phyloP scores from a whole-genome alignment of 495 filamentous ascomycete species.

The Neurospora sp. region DNA sequence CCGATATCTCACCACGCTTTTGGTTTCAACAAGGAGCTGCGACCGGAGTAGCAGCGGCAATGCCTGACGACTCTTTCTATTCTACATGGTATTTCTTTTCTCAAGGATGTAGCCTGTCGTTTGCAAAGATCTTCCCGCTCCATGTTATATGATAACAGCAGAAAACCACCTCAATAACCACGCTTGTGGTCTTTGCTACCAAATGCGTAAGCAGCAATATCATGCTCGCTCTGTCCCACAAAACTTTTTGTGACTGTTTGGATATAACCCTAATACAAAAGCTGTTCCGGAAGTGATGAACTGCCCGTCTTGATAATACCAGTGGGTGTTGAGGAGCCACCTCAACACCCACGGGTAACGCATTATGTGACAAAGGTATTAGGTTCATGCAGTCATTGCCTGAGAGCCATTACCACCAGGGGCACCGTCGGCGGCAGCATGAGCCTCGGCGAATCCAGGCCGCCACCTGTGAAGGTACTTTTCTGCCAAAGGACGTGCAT shows the following conservation, averaged over 20 bases:
- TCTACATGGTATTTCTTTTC: not conserved
- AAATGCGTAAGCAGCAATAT: not conserved
- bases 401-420: constrained; percentile 1
- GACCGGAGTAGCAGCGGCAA: not conserved
- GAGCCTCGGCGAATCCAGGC: constrained; percentile 38
- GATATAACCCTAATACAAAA: not conserved
- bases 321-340: too few species aligned
- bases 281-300: not conserved
- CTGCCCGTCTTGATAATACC: not conserved
- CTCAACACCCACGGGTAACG: too few species aligned
- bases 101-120: not conserved
- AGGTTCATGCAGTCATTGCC: constrained; percentile 3
- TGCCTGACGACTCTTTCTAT: not conserved
- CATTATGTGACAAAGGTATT: not conserved
- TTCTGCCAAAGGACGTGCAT: constrained; percentile 41
- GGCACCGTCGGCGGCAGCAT: constrained; percentile 10
- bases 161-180: not conserved
- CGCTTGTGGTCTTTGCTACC: not conserved
- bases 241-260: not conserved
- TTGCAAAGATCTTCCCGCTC: not conserved
- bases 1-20: not conserved
- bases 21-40: not conserved
- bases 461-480: constrained; percentile 46
- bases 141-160: not conserved
- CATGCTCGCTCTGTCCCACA: not conserved